Evolutionary conservation across 1,139 yeast genomes (phyloP).

Genomic region (Saccharomycopsis hybrid): DNA sequence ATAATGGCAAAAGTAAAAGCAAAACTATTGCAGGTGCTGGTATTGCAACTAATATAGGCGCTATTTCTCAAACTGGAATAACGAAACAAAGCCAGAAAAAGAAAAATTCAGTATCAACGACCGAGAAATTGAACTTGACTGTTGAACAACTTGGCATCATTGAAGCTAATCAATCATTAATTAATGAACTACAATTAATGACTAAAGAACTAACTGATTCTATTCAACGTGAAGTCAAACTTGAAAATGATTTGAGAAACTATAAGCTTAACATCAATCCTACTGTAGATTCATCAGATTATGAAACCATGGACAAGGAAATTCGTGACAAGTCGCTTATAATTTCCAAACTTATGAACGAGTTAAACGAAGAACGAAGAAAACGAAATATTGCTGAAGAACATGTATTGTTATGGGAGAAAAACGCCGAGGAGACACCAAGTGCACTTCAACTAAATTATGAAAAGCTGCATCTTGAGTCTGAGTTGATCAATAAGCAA

Average conservation of each 20-base stretch:
- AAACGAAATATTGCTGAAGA: constrained; percentile 66
- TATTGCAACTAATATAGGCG: no score
- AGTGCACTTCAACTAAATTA: constrained; percentile 50
- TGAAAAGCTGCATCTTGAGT: constrained; percentile 48
- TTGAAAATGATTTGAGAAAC: constrained; percentile 42
- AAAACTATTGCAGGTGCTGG: no score
- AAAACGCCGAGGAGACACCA: constrained; percentile 41
- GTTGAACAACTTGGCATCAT: constrained; percentile 59
- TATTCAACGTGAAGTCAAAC: constrained; percentile 54
- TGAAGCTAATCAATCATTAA: constrained; percentile 49
- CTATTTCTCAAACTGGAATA: no score
- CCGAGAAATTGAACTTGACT: constrained; percentile 35
- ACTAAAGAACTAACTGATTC: constrained; percentile 69
- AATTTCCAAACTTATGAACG: constrained; percentile 48
- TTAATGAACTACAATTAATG: constrained; percentile 59
- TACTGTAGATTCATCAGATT: no score
- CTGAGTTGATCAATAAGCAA: constrained; percentile 42
- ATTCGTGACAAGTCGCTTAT: constrained; percentile 39
- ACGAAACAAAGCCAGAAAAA: no score
- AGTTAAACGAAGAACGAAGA: constrained; percentile 57
- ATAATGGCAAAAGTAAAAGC: not conserved
- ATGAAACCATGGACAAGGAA: constrained; percentile 29
- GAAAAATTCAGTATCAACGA: not conserved
- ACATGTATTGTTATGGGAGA: constrained; percentile 50
- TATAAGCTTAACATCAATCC: constrained; percentile 6